These are phyloP conservation scores for Epithele typhae DNA, from an alignment of 768 basidiomycete genomes.

Conservation along the genomic window DNA sequence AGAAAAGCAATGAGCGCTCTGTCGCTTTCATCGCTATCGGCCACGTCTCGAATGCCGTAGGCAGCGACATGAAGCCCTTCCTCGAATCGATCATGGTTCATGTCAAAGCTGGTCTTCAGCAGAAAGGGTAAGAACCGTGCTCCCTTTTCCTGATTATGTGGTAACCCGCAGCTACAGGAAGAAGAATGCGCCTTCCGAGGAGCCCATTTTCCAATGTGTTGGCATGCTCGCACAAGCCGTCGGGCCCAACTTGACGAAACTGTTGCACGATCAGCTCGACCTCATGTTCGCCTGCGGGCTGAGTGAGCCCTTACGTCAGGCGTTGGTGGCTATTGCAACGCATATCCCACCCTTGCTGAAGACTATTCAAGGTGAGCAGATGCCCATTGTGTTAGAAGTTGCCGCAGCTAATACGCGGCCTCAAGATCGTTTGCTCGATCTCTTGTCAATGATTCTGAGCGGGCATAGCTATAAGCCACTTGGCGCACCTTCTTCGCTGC, in stretches of 20 bases:
- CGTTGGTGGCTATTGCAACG: conserved; percentile 77
- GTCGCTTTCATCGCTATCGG: conserved; percentile 97
- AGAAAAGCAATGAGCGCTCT: conserved; percentile 84
- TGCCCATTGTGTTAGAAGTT: neutral
- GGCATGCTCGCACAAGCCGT: conserved; percentile 95
- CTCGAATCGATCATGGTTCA: conserved; percentile 86
- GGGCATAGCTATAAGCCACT: conserved; percentile 85
- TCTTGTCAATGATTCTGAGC: conserved; percentile 74
- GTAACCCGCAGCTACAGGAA: conserved; percentile 38
- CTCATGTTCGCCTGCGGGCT: conserved; percentile 94
- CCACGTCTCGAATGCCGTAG: conserved; percentile 87
- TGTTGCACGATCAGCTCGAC: conserved; percentile 94
- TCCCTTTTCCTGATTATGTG: neutral
- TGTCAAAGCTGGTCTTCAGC: conserved; percentile 85
- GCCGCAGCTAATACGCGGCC: neutral
- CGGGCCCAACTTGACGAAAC: conserved; percentile 91
- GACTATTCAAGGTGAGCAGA: conserved; percentile 79
- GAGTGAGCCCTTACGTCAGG: conserved; percentile 82
- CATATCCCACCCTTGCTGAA: conserved; percentile 87
- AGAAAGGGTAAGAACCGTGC: conserved; percentile 62
- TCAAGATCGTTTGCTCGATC: conserved; percentile 83
- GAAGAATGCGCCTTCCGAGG: conserved; percentile 91
- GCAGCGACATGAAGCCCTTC: conserved; percentile 94
- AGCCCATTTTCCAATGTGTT: conserved; percentile 96
- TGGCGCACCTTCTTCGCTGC: conserved; percentile 70